phyloP scores from a whole-genome alignment of 2,329 filamentous ascomycete genomes.

The Chalara sp. region DNA sequence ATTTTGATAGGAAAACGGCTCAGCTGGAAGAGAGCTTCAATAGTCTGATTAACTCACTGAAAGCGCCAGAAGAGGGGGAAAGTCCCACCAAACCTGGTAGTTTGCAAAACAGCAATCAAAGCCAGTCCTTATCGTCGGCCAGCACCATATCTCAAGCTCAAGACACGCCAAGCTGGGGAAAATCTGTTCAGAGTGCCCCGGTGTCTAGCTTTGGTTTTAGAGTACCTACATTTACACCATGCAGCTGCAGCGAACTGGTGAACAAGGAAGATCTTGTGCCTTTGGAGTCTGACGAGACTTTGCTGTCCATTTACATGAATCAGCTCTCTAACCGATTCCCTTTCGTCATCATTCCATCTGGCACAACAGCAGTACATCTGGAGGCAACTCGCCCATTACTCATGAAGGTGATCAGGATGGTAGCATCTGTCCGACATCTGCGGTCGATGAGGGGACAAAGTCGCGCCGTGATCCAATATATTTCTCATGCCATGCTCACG shows the following conservation, averaged over 20 bases:
- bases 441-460: conserved; percentile 44
- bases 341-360: conserved; percentile 38
- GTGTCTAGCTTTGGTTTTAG: conserved; percentile 36
- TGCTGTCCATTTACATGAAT: conserved; percentile 38
- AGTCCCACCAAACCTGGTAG: no score
- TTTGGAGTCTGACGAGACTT: conserved; percentile 37
- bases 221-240: conserved; percentile 37
- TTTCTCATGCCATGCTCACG: no score
- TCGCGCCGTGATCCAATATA: conserved; percentile 38
- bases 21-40: conserved; percentile 27
- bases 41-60: no score
- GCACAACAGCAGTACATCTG: conserved; percentile 31
- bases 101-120: no score
- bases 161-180: not conserved
- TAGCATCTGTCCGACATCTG: conserved; percentile 40
- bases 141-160: no score
- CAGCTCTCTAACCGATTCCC: conserved; percentile 38
- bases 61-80: no score
- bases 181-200: not conserved
- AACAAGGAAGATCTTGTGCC: conserved; percentile 33
- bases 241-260: conserved; percentile 38
- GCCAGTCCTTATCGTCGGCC: no score
- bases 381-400: conserved; percentile 38
- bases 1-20: not conserved
- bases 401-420: conserved; percentile 42